These are phyloP conservation scores for Alopecurus myosuroides DNA, from an alignment of 176 grass and related monocot genomes.

Conservation along the genomic window DNA sequence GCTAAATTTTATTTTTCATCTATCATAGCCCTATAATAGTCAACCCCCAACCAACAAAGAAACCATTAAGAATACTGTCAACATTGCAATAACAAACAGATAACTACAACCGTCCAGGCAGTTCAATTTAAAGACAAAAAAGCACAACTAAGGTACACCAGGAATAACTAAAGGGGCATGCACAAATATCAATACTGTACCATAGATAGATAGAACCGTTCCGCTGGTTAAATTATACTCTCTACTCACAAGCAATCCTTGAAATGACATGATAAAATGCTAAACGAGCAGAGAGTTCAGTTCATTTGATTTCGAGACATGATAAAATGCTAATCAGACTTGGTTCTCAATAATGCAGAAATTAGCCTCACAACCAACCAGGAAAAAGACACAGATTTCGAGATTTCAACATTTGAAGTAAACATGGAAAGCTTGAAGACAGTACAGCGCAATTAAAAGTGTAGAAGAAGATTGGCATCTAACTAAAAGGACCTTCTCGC, in stretches of 20 bases:
- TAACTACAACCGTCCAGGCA: neutral
- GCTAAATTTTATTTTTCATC: neutral
- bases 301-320: too few species aligned
- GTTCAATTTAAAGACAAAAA: neutral
- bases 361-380: neutral
- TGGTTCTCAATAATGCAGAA: neutral
- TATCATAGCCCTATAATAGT: neutral
- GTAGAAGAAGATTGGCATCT: slow-evolving; percentile 15
- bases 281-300: slow-evolving; percentile 1
- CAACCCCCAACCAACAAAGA: neutral
- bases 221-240: slow-evolving; percentile 34
- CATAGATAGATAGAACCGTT: slow-evolving; percentile 26
- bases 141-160: neutral
- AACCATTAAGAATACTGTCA: neutral
- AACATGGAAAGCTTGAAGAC: neutral
- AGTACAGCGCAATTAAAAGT: neutral
- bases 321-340: neutral
- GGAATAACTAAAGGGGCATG: slow-evolving; percentile 4
- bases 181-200: slow-evolving; percentile 22
- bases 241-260: slow-evolving; percentile 31
- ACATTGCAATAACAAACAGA: neutral
- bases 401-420: neutral
- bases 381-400: neutral
- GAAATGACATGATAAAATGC: slow-evolving; percentile 29
- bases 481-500: slow-evolving; percentile 8